Evolutionary conservation across 2,329 filamentous ascomycete species (phyloP).

Genomic region (Exophiala bonariae): DNA sequence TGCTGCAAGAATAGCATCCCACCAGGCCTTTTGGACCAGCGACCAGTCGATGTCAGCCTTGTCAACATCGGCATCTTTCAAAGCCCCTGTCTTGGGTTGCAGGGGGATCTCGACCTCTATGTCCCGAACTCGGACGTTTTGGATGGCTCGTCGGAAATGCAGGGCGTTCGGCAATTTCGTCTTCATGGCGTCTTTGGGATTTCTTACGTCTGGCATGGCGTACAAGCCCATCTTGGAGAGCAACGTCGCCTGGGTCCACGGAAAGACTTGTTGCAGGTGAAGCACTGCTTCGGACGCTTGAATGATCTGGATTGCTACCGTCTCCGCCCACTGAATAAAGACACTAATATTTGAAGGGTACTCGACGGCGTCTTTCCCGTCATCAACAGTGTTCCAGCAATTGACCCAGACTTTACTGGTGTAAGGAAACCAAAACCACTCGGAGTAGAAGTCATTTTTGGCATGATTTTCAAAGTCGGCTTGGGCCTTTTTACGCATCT

Average conservation of each 20-base stretch:
- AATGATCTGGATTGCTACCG: conserved; percentile 2
- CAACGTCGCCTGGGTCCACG: conserved; percentile 14
- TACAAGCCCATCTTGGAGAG: conserved; percentile 33
- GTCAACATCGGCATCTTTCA: conserved; percentile 17
- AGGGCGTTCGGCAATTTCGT: conserved; percentile 45
- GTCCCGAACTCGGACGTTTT: conserved; percentile 47
- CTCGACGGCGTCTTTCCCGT: neutral
- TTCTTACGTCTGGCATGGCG: conserved; percentile 26
- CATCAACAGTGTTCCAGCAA: conserved; percentile 41
- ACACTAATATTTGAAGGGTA: conserved; percentile 40
- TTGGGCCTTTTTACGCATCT: conserved; percentile 34
- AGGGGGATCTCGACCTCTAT: conserved; percentile 47
- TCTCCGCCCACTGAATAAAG: conserved; percentile 40
- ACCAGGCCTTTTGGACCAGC: conserved; percentile 49
- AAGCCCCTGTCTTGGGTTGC: conserved; percentile 26
- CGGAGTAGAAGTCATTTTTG: conserved; percentile 43
- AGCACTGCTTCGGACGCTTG: neutral
- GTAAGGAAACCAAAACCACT: conserved; percentile 54
- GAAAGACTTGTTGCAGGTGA: conserved; percentile 6
- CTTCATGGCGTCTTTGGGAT: conserved; percentile 33
- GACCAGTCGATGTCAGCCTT: conserved; percentile 38
- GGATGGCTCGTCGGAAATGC: conserved; percentile 47
- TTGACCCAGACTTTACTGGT: conserved; percentile 47
- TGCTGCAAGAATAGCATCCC: conserved; percentile 49
- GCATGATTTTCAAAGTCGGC: conserved; percentile 41